Percentiles rank a stretch among this genome's conserved stretches.
Conservation (phyloP, 768 basidiomycete species). For the Tremella fuciformis region DNA sequence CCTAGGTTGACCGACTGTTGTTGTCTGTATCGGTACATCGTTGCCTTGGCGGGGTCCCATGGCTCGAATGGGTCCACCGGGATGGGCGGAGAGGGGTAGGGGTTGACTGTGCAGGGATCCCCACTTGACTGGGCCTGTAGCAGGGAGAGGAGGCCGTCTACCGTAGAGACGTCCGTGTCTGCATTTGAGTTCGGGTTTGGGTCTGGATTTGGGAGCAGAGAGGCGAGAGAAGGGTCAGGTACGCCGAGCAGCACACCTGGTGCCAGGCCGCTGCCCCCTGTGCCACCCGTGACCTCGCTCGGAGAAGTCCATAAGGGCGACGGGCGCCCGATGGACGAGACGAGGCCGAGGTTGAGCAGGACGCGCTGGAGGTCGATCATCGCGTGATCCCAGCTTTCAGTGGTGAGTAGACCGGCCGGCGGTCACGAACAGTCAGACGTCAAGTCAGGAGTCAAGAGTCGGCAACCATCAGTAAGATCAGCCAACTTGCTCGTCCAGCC, state of each 20-base stretch:
- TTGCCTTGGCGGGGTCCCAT: slow-evolving; percentile 58
- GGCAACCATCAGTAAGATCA: too few species aligned
- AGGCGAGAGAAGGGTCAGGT: not conserved
- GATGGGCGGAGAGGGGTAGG: slow-evolving; percentile 35
- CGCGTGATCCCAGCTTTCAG: not conserved
- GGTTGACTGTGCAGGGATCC: slow-evolving; percentile 23
- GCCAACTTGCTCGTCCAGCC: too few species aligned
- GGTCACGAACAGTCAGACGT: too few species aligned
- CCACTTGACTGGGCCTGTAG: not conserved
- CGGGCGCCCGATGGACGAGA: slow-evolving; percentile 32
- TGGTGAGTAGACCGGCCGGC: too few species aligned
- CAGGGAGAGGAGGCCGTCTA: not conserved
- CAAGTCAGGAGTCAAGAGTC: too few species aligned
- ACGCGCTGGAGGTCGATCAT: slow-evolving; percentile 40
- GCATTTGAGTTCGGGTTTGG: not conserved
- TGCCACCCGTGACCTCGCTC: too few species aligned
- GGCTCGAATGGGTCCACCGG: slow-evolving; percentile 55
- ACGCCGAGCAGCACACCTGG: not conserved
- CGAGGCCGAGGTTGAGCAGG: slow-evolving; percentile 26
- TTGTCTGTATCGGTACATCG: slow-evolving; percentile 62
- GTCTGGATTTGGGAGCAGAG: not conserved
- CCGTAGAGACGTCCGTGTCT: not conserved
- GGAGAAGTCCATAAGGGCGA: slow-evolving; percentile 6
- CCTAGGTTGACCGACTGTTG: slow-evolving; percentile 67
- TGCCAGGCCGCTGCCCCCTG: not conserved